Conservation (phyloP, 352 stramenopile species). For the Phytophthora nicotianae region DNA sequence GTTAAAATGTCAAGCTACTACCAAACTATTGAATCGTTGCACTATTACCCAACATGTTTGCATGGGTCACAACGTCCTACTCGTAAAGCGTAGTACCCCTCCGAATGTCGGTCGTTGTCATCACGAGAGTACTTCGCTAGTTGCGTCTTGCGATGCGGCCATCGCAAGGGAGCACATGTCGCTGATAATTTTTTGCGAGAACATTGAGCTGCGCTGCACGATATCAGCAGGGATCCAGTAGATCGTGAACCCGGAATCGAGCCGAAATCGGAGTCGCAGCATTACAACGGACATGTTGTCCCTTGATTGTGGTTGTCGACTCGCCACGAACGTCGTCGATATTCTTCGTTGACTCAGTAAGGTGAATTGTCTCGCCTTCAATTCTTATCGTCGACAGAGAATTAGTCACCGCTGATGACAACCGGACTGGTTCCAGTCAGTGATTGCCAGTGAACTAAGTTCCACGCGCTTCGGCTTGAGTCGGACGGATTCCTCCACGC, state of each 20-base stretch:
- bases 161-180: neutral
- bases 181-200: neutral
- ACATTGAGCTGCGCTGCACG: neutral
- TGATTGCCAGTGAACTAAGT: slow-evolving; percentile 15
- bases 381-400: slow-evolving; percentile 2
- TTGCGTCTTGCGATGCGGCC: slow-evolving; percentile 7
- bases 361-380: slow-evolving; percentile 5
- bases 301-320: slow-evolving; percentile 8
- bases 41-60: slow-evolving; percentile 19
- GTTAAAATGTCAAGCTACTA: neutral
- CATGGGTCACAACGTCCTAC: slow-evolving; percentile 16
- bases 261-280: slow-evolving; percentile 2
- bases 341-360: slow-evolving; percentile 2
- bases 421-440: slow-evolving; percentile 13
- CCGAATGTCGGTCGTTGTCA: slow-evolving; percentile 6
- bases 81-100: slow-evolving; percentile 1
- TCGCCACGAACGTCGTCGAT: slow-evolving; percentile 4
- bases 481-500: neutral
- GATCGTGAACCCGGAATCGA: slow-evolving; percentile 1
- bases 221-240: slow-evolving; percentile 8
- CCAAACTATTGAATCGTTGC: slow-evolving; percentile 12
- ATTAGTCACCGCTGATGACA: neutral
- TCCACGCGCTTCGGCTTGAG: slow-evolving; percentile 1
- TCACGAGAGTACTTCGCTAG: slow-evolving; percentile 21
- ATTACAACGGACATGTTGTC: slow-evolving; percentile 2